phyloP scores from a whole-genome alignment of 805 yeast species.

The Metschnikowia shivogae region DNA sequence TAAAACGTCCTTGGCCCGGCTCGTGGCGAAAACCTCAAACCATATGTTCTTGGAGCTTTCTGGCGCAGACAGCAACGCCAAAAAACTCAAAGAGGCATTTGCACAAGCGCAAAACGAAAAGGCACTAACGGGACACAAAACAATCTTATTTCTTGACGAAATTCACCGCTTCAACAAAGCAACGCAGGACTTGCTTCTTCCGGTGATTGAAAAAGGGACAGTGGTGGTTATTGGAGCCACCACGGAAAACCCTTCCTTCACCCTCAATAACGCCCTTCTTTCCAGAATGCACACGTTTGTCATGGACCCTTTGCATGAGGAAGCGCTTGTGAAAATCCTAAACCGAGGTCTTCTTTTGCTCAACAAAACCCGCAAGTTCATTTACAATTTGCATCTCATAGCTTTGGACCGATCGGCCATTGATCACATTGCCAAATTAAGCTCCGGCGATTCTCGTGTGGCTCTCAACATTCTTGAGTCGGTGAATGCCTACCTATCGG shows the following conservation, averaged over 20 bases:
- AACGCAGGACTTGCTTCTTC: constrained; percentile 39
- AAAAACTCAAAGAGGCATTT: constrained; percentile 34
- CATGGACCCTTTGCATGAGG: constrained; percentile 36
- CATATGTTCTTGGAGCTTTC: constrained; percentile 37
- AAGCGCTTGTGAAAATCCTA: constrained; percentile 32
- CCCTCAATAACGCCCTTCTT: constrained; percentile 38
- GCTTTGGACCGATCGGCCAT: constrained; percentile 54
- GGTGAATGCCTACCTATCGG: constrained; percentile 50
- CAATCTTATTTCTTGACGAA: constrained; percentile 38
- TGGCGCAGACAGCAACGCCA: constrained; percentile 37
- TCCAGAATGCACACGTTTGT: constrained; percentile 44
- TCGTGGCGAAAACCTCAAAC: constrained; percentile 30
- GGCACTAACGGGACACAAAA: constrained; percentile 30
- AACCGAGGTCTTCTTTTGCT: constrained; percentile 45
- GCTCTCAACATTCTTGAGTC: constrained; percentile 80
- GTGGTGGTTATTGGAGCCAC: constrained; percentile 43
- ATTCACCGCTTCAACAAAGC: constrained; percentile 43
- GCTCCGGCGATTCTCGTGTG: constrained; percentile 86
- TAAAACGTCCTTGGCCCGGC: constrained; percentile 40
- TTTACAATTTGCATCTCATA: constrained; percentile 47
- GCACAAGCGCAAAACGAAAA: constrained; percentile 34
- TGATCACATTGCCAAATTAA: constrained; percentile 63
- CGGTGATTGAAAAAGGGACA: constrained; percentile 39
- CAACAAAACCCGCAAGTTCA: constrained; percentile 54
- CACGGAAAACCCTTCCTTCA: constrained; percentile 62